Conservation (phyloP, 2,329 filamentous ascomycete genomes). For the Dothideomycetes sp. region DNA sequence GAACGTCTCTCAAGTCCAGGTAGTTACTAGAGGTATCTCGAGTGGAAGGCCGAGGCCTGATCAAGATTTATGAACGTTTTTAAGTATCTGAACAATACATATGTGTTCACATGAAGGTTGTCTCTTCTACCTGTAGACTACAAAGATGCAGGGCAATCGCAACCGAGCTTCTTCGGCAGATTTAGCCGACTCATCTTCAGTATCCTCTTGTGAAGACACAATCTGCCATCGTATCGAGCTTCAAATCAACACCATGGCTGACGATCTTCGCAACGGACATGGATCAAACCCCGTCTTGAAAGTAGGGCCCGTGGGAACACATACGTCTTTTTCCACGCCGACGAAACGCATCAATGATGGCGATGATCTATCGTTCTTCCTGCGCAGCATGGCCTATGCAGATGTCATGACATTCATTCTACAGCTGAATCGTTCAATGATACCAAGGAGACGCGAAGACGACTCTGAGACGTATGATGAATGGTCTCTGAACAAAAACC, state of each 20-base stretch:
- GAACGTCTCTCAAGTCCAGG: too few relatives aligned
- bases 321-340: conserved; percentile 57
- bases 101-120: too few relatives aligned
- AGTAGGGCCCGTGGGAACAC: conserved; percentile 37
- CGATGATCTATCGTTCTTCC: conserved; percentile 70
- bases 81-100: too few relatives aligned
- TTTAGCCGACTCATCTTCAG: too few relatives aligned
- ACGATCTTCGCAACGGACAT: conserved; percentile 16
- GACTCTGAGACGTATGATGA: conserved; percentile 38
- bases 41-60: too few relatives aligned
- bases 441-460: conserved; percentile 51
- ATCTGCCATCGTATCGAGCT: too few relatives aligned
- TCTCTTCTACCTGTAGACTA: too few relatives aligned
- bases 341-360: conserved; percentile 77
- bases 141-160: too few relatives aligned
- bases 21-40: too few relatives aligned
- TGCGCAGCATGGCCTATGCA: conserved; percentile 70
- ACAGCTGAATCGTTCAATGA: conserved; percentile 81
- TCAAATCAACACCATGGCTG: conserved; percentile 13
- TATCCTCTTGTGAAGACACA: too few relatives aligned
- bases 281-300: conserved; percentile 20
- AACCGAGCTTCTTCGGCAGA: too few relatives aligned
- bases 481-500: conserved; percentile 39
- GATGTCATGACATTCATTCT: conserved; percentile 82
- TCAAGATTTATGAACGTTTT: too few relatives aligned